A percentile compares a stretch with the other conserved stretches of the same genome.
phyloP scores from a whole-genome alignment of 179 eudicot genomes.

The Actinidia polygama region DNA sequence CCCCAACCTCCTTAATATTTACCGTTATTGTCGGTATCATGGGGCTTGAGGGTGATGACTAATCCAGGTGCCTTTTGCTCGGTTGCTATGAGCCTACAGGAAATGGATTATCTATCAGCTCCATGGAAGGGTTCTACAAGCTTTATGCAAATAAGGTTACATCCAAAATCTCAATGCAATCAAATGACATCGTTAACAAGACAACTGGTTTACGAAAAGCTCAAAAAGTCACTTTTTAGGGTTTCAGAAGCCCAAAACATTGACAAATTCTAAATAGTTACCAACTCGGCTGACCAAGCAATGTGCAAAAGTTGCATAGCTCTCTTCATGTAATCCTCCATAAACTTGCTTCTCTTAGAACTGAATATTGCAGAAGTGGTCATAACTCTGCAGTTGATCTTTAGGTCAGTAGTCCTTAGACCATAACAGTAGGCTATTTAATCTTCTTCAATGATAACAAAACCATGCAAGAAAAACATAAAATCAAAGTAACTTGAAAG shows the following conservation, averaged over 20 bases:
- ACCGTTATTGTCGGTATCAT: no score
- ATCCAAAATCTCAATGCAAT: slow-evolving; percentile 4
- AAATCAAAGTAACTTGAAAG: not conserved
- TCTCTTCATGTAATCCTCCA: not conserved
- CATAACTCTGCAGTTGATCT: not conserved
- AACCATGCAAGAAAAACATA: not conserved
- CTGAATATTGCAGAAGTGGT: not conserved
- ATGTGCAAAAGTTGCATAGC: not conserved
- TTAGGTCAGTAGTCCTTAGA: not conserved
- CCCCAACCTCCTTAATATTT: no score
- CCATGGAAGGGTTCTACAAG: not conserved
- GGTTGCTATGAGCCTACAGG: no score
- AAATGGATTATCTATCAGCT: no score
- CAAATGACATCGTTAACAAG: not conserved
- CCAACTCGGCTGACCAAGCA: not conserved
- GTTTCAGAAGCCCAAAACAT: not conserved
- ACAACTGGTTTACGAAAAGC: not conserved
- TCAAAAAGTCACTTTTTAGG: not conserved
- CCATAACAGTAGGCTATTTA: not conserved
- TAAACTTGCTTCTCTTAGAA: not conserved
- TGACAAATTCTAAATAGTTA: not conserved
- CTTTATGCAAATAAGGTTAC: not conserved
- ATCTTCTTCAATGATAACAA: slow-evolving; percentile 15
- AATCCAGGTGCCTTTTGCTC: no score
- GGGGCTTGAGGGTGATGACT: no score